These are phyloP conservation scores for Choiromyces venosus DNA, from an alignment of 495 filamentous ascomycete species.

Conservation along the genomic window DNA sequence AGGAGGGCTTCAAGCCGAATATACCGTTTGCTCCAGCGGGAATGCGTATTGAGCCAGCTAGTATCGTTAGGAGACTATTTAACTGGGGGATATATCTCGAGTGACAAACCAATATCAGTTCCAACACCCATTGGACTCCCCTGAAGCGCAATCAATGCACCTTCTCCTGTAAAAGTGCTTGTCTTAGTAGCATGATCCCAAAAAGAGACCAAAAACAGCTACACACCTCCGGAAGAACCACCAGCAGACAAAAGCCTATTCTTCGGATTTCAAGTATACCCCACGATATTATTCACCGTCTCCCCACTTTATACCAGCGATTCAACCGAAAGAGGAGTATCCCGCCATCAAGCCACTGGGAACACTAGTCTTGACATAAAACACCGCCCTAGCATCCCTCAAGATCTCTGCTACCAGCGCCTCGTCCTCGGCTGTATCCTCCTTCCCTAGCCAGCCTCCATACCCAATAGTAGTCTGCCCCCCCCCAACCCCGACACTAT, in stretches of 20 bases:
- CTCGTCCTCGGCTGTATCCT: not conserved
- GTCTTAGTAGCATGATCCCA: not conserved
- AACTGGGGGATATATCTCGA: not conserved
- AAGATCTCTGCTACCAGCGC: not conserved
- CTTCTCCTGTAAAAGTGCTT: not conserved
- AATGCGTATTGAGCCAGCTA: not conserved
- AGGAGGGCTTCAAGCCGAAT: not conserved
- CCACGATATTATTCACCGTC: not conserved
- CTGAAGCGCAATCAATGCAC: not conserved
- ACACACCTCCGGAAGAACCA: not conserved
- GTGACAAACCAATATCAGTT: not conserved
- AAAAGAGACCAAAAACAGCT: not conserved
- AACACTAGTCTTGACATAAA: not conserved
- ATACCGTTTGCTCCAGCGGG: not conserved
- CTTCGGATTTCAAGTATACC: not conserved
- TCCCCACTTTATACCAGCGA: not conserved
- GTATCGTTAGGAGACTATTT: not conserved
- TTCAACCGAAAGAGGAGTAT: not conserved
- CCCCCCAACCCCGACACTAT: not conserved
- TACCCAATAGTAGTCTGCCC: not conserved
- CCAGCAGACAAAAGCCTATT: not conserved
- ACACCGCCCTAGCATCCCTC: not conserved
- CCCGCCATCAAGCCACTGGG: not conserved
- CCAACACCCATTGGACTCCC: not conserved
- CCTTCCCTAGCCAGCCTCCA: not conserved